Percentiles rank a stretch among this genome's conserved stretches.
These are phyloP conservation scores for Pyrus hybrid DNA, from an alignment of 331 rosid genomes.

Conservation along the genomic window DNA sequence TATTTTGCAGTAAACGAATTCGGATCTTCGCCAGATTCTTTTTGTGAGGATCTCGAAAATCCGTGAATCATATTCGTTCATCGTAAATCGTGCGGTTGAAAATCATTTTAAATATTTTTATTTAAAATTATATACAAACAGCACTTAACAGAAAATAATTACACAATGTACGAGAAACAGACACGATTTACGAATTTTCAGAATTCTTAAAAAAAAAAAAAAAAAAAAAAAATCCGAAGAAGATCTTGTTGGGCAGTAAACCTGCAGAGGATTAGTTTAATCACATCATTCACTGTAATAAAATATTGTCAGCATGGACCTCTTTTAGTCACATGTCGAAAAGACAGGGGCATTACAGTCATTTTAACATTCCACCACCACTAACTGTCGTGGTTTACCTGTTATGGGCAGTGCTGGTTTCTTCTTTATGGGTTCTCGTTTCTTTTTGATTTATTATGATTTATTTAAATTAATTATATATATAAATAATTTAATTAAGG, in stretches of 20 bases:
- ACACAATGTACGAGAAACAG: no score
- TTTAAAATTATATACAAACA: no score
- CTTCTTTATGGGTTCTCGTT: not conserved
- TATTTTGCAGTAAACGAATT: not conserved
- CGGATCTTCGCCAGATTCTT: no score
- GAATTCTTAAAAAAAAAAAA: rapidly evolving
- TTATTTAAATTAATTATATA: no score
- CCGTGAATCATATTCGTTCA: no score
- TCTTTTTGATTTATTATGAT: not conserved
- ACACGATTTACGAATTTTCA: rapidly evolving
- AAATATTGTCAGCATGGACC: not conserved
- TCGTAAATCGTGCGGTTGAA: rapidly evolving
- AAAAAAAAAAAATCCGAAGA: no score
- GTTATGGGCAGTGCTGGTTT: not conserved
- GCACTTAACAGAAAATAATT: rapidly evolving
- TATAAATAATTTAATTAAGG: no score
- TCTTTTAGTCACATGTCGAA: slow-evolving; percentile 16
- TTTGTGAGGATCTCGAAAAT: no score
- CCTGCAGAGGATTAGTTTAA: slow-evolving; percentile 21
- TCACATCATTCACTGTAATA: slow-evolving; percentile 6
- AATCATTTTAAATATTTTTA: no score
- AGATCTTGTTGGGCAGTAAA: no score
- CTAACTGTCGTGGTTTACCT: not conserved
- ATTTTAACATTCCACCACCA: not conserved
- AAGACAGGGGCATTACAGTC: slow-evolving; percentile 19